A percentile compares a stretch with the other conserved stretches of the same genome.
These are phyloP conservation scores for Aspergillus neotritici DNA, from an alignment of 2,329 filamentous ascomycete genomes.

Conservation along the genomic window DNA sequence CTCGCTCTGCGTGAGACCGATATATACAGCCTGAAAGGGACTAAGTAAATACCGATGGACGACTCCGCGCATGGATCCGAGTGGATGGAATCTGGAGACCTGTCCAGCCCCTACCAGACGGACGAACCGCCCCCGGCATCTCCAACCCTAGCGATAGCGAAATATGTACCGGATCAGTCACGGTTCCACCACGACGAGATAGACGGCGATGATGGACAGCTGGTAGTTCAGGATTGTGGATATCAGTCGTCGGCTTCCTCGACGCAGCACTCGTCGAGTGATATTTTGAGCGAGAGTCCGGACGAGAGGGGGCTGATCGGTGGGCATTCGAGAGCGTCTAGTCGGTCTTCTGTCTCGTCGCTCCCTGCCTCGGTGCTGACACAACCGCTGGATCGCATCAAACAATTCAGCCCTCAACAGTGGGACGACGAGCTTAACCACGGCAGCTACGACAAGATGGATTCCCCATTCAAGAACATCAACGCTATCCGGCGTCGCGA, in stretches of 20 bases:
- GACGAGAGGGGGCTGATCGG: slow-evolving; percentile 24
- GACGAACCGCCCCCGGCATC: no score
- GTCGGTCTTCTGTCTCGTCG: slow-evolving; percentile 39
- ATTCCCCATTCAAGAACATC: no score
- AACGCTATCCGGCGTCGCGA: slow-evolving; percentile 26
- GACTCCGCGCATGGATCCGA: no score
- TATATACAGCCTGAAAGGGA: no score
- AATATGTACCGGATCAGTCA: not conserved
- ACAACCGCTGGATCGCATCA: slow-evolving; percentile 25
- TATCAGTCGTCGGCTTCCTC: slow-evolving; percentile 33
- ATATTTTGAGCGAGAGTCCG: slow-evolving; percentile 20
- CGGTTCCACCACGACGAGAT: slow-evolving; percentile 6
- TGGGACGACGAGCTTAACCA: slow-evolving; percentile 15
- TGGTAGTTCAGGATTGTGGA: slow-evolving; percentile 22
- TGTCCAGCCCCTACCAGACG: no score
- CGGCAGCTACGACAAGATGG: not conserved
- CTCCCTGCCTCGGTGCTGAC: slow-evolving; percentile 36
- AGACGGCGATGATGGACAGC: slow-evolving; percentile 13
- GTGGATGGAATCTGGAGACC: no score
- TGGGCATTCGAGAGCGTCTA: slow-evolving; percentile 29
- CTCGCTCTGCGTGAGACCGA: no score
- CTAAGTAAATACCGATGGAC: no score
- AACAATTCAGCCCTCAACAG: slow-evolving; percentile 13
- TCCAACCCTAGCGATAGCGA: no score
- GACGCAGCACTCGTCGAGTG: slow-evolving; percentile 23